phyloP scores from a whole-genome alignment of 2,329 filamentous ascomycete genomes.

The Orbilia oligospora region DNA sequence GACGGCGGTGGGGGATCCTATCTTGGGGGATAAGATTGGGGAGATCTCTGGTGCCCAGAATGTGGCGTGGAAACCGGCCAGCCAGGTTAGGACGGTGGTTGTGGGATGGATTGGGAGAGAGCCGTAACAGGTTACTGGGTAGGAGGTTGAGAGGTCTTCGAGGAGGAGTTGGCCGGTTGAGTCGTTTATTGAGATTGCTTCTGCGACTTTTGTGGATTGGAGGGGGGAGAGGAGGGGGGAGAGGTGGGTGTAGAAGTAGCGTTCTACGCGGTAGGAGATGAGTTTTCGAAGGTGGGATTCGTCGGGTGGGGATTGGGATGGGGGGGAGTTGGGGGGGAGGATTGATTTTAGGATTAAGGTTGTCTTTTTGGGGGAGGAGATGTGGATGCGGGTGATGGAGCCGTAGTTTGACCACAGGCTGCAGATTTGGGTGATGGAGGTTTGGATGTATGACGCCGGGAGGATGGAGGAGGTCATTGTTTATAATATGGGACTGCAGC shows the following conservation, averaged over 20 bases:
- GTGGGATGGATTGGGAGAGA: constrained; percentile 68
- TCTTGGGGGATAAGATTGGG: constrained; percentile 62
- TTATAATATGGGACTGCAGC: neutral
- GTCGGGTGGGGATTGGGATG: constrained; percentile 4
- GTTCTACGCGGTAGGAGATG: constrained; percentile 77
- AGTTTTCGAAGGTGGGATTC: constrained; percentile 74
- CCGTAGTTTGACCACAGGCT: constrained; percentile 64
- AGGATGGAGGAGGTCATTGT: constrained; percentile 13
- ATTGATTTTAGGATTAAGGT: constrained; percentile 62
- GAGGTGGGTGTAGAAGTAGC: constrained; percentile 75
- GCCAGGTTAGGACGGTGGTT: constrained; percentile 74
- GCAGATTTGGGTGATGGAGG: constrained; percentile 38
- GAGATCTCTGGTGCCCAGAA: constrained; percentile 68
- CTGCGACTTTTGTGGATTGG: constrained; percentile 55
- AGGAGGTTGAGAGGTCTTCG: constrained; percentile 69
- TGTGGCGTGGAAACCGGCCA: constrained; percentile 74
- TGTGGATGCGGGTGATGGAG: constrained; percentile 62
- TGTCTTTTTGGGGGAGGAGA: constrained; percentile 26
- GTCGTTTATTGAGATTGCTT: constrained; percentile 43
- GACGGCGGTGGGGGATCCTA: constrained; percentile 68
- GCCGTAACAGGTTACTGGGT: constrained; percentile 33
- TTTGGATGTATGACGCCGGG: constrained; percentile 25
- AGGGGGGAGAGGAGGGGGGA: constrained; percentile 69
- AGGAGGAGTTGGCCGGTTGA: constrained; percentile 65
- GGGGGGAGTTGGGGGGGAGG: constrained; percentile 54